Evolutionary conservation across 805 yeast species (phyloP).

Genomic region (Sugiyamaella boreocaroliniensis): DNA sequence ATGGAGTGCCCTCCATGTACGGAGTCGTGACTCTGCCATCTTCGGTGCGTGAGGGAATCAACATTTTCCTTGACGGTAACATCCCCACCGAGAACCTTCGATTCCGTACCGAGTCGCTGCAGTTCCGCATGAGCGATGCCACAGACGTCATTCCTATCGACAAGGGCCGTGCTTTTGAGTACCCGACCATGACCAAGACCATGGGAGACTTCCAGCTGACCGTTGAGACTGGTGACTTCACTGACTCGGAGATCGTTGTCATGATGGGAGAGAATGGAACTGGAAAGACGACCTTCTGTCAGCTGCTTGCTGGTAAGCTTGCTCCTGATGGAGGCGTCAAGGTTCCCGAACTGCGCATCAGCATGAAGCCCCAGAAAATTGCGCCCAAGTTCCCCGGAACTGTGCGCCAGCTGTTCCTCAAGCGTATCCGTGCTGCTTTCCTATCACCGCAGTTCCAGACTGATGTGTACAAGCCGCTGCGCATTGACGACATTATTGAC

Average conservation of each 20-base stretch:
- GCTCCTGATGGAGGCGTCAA: slow-evolving; percentile 75
- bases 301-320: slow-evolving; percentile 86
- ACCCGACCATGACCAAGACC: slow-evolving; percentile 81
- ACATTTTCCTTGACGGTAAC: slow-evolving; percentile 96
- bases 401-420: slow-evolving; percentile 93
- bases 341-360: slow-evolving; percentile 83
- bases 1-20: slow-evolving; percentile 97
- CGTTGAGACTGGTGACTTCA: slow-evolving; percentile 82
- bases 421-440: slow-evolving; percentile 90
- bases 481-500: slow-evolving; percentile 88
- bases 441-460: slow-evolving; percentile 96
- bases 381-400: slow-evolving; percentile 99
- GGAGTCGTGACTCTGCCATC: slow-evolving; percentile 98
- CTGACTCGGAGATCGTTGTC: slow-evolving; percentile 93
- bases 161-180: slow-evolving; percentile 67
- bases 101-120: slow-evolving; percentile 92
- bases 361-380: slow-evolving; percentile 98
- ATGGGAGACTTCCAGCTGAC: slow-evolving; percentile 91
- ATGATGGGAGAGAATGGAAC: slow-evolving; percentile 99
- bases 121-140: slow-evolving; percentile 88
- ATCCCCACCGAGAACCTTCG: slow-evolving; percentile 95
- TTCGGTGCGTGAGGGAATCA: slow-evolving; percentile 98
- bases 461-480: slow-evolving; percentile 93
- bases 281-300: slow-evolving; percentile 97
- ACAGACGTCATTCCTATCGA: slow-evolving; percentile 69